Conservation (phyloP, 805 yeast species). For the Metschnikowia santaceciliae region DNA sequence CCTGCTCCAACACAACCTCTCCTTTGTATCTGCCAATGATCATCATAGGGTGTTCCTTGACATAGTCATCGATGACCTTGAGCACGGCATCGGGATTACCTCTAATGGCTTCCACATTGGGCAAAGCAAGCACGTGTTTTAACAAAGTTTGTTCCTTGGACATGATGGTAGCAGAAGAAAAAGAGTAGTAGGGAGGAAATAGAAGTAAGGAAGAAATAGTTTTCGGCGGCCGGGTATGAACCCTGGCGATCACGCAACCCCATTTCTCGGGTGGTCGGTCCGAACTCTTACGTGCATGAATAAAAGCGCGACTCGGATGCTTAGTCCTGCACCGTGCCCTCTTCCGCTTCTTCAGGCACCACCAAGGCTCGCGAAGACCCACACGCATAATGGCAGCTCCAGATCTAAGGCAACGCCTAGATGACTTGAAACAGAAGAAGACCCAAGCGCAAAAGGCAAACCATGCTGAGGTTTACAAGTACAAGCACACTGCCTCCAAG, state of each 20-base stretch:
- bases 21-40: conserved; percentile 32
- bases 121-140: conserved; percentile 22
- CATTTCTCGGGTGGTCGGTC: conserved; percentile 2
- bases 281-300: background rate
- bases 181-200: background rate
- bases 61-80: conserved; percentile 27
- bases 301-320: background rate
- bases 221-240: background rate
- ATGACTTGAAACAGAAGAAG: conserved; percentile 6
- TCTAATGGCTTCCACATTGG: conserved; percentile 21
- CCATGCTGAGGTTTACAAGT: conserved; percentile 5
- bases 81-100: conserved; percentile 33
- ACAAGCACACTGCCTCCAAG: background rate
- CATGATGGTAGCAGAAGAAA: background rate
- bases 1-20: conserved; percentile 21
- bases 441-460: conserved; percentile 6
- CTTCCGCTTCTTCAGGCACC: background rate
- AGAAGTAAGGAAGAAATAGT: background rate
- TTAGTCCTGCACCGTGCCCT: background rate
- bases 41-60: conserved; percentile 22
- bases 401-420: conserved; percentile 5
- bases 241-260: conserved; percentile 5
- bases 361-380: background rate
- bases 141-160: conserved; percentile 26
- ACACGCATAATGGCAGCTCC: background rate